phyloP scores from a whole-genome alignment of 2,329 filamentous ascomycete species.

The Penicillium sp. region DNA sequence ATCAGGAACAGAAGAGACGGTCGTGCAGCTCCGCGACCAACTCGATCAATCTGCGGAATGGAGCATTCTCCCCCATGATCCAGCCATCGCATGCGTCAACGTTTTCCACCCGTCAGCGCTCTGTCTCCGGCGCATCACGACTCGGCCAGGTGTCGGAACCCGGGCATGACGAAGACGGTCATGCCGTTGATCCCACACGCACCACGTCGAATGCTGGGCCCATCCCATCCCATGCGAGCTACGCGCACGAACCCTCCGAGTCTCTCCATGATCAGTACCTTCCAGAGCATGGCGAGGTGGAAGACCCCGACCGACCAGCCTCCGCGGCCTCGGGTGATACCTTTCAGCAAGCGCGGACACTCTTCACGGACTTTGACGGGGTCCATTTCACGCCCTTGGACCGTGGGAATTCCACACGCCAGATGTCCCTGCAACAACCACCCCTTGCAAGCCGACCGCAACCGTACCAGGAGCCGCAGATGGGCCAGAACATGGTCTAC shows the following conservation, averaged over 20 bases:
- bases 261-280: constrained; percentile 16
- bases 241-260: constrained; percentile 7
- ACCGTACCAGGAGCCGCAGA: constrained; percentile 40
- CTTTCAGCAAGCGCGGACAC: constrained; percentile 38
- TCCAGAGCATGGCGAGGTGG: constrained; percentile 4
- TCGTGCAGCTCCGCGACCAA: constrained; percentile 40
- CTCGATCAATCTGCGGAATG: constrained; percentile 37
- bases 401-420: constrained; percentile 22
- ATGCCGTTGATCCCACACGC: constrained; percentile 6
- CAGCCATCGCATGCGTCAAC: constrained; percentile 40
- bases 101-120: constrained; percentile 34
- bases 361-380: constrained; percentile 48
- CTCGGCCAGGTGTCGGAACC: constrained; percentile 38
- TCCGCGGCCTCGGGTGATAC: constrained; percentile 43
- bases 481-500: constrained; percentile 78
- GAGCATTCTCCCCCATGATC: constrained; percentile 36
- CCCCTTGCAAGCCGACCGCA: constrained; percentile 36
- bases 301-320: constrained; percentile 28
- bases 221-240: not conserved
- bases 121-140: constrained; percentile 32
- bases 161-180: constrained; percentile 27
- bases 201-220: constrained; percentile 12
- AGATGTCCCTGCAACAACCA: constrained; percentile 34
- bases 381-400: constrained; percentile 38
- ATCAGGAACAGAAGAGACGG: constrained; percentile 40